phyloP scores from a whole-genome alignment of 371 early-diverging fungal species.

The Rhizopus sp. region DNA sequence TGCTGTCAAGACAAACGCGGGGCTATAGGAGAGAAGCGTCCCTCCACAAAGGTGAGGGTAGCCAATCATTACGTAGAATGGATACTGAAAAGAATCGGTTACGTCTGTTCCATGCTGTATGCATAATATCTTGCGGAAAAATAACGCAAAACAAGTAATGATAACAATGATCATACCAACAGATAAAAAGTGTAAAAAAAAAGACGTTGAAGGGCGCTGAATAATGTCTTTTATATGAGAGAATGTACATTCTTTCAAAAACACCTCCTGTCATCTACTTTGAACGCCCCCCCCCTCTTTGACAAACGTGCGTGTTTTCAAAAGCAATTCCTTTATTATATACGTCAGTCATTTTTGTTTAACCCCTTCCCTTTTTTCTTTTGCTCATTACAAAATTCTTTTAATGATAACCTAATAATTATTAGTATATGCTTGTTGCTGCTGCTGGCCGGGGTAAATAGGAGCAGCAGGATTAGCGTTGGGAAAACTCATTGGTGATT shows the following conservation, averaged over 20 bases:
- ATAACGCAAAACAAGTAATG: not conserved
- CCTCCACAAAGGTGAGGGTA: constrained; percentile 56
- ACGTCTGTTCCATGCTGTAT: constrained; percentile 39
- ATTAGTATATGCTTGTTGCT: constrained; percentile 15
- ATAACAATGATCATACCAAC: not conserved
- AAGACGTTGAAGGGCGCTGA: not conserved
- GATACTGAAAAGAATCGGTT: constrained; percentile 29
- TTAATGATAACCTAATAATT: constrained; percentile 8
- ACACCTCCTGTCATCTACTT: no score
- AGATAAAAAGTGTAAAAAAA: not conserved
- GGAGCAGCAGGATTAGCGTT: constrained; percentile 8
- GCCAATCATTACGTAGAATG: constrained; percentile 48
- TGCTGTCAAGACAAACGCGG: constrained; percentile 46
- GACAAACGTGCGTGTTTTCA: not conserved
- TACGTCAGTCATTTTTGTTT: no score
- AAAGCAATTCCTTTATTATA: constrained; percentile 6
- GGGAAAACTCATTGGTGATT: not conserved
- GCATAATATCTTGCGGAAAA: not conserved
- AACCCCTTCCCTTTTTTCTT: no score
- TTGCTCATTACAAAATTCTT: no score
- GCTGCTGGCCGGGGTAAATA: constrained; percentile 13
- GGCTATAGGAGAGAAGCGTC: constrained; percentile 40
- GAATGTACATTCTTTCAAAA: no score
- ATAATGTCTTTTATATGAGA: no score
- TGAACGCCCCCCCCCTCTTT: no score